These are phyloP conservation scores for Aspergillus tamarii DNA, from an alignment of 2,329 filamentous ascomycete genomes.

Conservation along the genomic window DNA sequence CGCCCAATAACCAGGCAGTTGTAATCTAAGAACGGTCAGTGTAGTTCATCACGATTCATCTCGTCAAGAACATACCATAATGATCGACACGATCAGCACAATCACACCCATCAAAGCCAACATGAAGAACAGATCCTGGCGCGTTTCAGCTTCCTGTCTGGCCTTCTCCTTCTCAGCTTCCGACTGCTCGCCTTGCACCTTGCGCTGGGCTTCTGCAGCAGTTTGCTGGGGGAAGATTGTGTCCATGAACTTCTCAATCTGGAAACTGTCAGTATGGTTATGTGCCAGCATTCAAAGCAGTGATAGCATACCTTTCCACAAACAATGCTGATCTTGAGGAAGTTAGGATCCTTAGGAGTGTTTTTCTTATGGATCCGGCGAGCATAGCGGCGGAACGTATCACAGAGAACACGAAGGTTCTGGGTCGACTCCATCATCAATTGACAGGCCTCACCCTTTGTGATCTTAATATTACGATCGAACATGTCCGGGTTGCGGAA, in stretches of 20 bases:
- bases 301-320: slow-evolving; percentile 73
- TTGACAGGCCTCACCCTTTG: slow-evolving; percentile 87
- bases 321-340: slow-evolving; percentile 84
- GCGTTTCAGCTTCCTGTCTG: slow-evolving; percentile 53
- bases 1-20: slow-evolving; percentile 77
- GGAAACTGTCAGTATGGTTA: slow-evolving; percentile 15
- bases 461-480: slow-evolving; percentile 90
- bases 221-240: slow-evolving; percentile 86
- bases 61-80: slow-evolving; percentile 70
- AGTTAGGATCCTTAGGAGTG: slow-evolving; percentile 91
- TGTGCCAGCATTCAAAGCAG: not conserved
- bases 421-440: slow-evolving; percentile 93
- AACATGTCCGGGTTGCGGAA: slow-evolving; percentile 92
- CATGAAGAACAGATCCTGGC: slow-evolving; percentile 64
- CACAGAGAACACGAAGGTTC: slow-evolving; percentile 79
- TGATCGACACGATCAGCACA: slow-evolving; percentile 69
- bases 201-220: slow-evolving; percentile 57
- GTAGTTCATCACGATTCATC: no score
- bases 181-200: slow-evolving; percentile 56
- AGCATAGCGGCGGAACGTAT: slow-evolving; percentile 77
- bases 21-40: slow-evolving; percentile 63
- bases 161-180: slow-evolving; percentile 60
- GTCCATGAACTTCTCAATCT: slow-evolving; percentile 97
- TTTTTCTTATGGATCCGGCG: slow-evolving; percentile 91
- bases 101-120: slow-evolving; percentile 71